Conservation (phyloP, 2,329 filamentous ascomycete species). For the Xylogone sp. region DNA sequence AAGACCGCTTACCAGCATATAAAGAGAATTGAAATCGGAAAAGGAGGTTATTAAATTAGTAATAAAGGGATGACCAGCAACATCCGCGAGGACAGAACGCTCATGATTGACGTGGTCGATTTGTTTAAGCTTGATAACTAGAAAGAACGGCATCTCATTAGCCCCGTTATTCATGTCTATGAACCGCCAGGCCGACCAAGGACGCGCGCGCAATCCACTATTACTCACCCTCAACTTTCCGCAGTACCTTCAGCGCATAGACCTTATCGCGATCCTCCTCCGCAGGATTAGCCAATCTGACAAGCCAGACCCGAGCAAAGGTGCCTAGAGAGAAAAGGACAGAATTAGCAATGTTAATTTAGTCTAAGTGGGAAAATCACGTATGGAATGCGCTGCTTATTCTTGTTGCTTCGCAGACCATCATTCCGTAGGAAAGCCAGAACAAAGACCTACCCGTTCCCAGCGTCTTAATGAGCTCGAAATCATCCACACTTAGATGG, state of each 20-base stretch:
- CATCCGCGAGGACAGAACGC: conserved; percentile 71
- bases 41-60: conserved; percentile 76
- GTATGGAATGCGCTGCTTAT: no score
- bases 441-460: conserved; percentile 56
- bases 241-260: conserved; percentile 78
- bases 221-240: conserved; percentile 52
- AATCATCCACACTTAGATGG: conserved; percentile 51
- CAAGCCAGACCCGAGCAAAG: conserved; percentile 79
- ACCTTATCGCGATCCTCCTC: conserved; percentile 58
- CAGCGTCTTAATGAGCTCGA: conserved; percentile 69
- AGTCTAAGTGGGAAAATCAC: background rate
- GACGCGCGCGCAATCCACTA: no score
- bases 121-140: conserved; percentile 78
- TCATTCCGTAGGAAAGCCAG: conserved; percentile 2
- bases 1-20: conserved; percentile 72
- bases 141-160: conserved; percentile 5
- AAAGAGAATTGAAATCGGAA: conserved; percentile 73
- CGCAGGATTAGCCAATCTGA: conserved; percentile 55
- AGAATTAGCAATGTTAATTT: conserved; percentile 11
- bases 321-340: conserved; percentile 48
- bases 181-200: background rate
- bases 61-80: conserved; percentile 80
- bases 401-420: no score
- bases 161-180: background rate
- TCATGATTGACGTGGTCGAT: conserved; percentile 85